Base-by-base conservation (phyloP, 495 filamentous ascomycete genomes). In the Penicillium diatomitis region DNA sequence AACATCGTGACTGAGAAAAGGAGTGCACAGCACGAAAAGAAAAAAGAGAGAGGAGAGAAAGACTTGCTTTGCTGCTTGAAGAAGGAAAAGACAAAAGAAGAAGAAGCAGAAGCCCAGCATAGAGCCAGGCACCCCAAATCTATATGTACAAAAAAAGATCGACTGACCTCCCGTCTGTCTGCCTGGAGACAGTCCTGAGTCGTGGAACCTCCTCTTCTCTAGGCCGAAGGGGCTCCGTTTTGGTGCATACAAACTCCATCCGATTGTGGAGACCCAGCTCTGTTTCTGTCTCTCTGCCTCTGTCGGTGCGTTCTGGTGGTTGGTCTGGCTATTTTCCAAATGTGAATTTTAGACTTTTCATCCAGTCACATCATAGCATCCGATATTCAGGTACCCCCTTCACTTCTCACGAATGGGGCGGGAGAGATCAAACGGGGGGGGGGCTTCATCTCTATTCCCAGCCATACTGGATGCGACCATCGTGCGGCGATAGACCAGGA, bases 1-100 rank as follows among this genome's bases (percentile, higher is more conserved):
- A 60, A 60, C 60, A 62, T 62, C 20, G 38, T 51, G 50, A 43
- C 46, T 41, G 41, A 30, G 20, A 41, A 46, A 62, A 46, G 40
- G 56, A 62, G 51, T 60, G 59, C 37, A 49, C 58, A 52, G 56
- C 52, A 56, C 53, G 49, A 55, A 39, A 44, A 42, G 44, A 6
- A 40, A 27, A 51, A 42, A 44, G 38, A 51, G 44, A 51, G 39
- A 42, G 44, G 40, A 43, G 39, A 33, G 43, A 44, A 62, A 62
- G 60, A 51, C 60, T 59, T 57, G 60, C 60, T 62, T 20, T 62
- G 53, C 48, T 51, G 40, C 41, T 20, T 43, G 34, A 49, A 42
- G 40, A 42, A 12, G 45, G 20, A 56, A 33, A 41, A 43, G 43
- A 34, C 38, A 28, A 8, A 39, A 8, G 36, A 30, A 28, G 20